phyloP scores from a whole-genome alignment of 352 stramenopile genomes.

The Sclerospora graminicola region DNA sequence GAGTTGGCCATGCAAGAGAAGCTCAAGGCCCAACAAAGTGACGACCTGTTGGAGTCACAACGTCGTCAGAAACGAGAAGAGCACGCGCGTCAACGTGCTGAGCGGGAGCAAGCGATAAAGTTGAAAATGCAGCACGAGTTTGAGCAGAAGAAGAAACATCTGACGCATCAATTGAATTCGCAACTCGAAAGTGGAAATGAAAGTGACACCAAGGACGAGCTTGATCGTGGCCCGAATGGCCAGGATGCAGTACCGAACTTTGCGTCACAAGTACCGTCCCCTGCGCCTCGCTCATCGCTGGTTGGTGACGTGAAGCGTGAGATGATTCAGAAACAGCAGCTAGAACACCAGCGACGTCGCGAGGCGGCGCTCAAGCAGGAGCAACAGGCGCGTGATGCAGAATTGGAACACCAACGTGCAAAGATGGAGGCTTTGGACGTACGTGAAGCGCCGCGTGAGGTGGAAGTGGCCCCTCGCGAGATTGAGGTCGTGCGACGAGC shows the following conservation, averaged over 20 bases:
- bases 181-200: conserved; percentile 32
- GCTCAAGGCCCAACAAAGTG: conserved; percentile 19
- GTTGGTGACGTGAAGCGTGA: conserved; percentile 60
- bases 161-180: conserved; percentile 27
- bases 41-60: conserved; percentile 47
- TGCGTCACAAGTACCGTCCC: conserved; percentile 2
- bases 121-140: conserved; percentile 18
- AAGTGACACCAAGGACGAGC: conserved; percentile 21
- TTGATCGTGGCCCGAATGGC: conserved; percentile 6
- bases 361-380: conserved; percentile 50
- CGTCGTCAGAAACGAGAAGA: conserved; percentile 62
- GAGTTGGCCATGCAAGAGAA: conserved; percentile 24
- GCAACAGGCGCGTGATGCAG: conserved; percentile 16
- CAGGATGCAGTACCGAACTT: conserved; percentile 1
- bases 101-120: conserved; percentile 32
- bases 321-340: conserved; percentile 53
- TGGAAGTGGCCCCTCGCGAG: conserved; percentile 28
- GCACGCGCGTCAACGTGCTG: conserved; percentile 42
- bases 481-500: conserved; percentile 35
- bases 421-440: conserved; percentile 15
- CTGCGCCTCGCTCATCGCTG: conserved; percentile 39
- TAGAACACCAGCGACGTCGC: conserved; percentile 47
- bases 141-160: conserved; percentile 30
- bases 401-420: conserved; percentile 22
- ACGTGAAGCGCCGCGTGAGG: conserved; percentile 12